A percentile compares a stretch with the other conserved stretches of the same genome.
Conservation (phyloP, 805 yeast genomes). For the Candida glaebosa region DNA sequence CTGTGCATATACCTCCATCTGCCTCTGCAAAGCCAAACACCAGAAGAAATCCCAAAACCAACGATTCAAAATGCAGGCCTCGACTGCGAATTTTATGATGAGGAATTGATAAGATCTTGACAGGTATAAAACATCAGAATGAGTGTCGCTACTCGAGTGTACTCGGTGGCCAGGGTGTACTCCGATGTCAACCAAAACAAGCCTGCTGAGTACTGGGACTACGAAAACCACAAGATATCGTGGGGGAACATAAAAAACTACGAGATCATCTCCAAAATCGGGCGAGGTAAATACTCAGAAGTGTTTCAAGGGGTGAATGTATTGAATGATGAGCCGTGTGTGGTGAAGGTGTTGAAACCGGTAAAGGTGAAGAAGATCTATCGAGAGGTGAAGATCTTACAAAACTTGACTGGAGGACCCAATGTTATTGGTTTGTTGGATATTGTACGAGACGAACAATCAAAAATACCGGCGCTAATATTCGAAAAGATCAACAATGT, state of each 20-base stretch:
- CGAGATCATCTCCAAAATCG: slow-evolving; percentile 80
- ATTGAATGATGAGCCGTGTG: slow-evolving; percentile 58
- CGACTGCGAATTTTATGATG: neutral
- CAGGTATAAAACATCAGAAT: slow-evolving; percentile 9
- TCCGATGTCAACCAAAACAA: slow-evolving; percentile 67
- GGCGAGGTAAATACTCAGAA: slow-evolving; percentile 94
- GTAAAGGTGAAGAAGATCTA: slow-evolving; percentile 89
- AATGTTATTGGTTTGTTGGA: slow-evolving; percentile 76
- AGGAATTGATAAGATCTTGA: neutral
- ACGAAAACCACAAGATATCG: slow-evolving; percentile 53
- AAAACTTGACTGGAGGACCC: slow-evolving; percentile 81
- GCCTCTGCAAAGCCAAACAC: neutral
- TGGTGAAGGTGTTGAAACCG: slow-evolving; percentile 88
- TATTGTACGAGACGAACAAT: slow-evolving; percentile 74
- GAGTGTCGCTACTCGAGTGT: slow-evolving; percentile 27
- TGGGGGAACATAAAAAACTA: slow-evolving; percentile 49
- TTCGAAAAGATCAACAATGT: slow-evolving; percentile 82
- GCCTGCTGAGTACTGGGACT: slow-evolving; percentile 82
- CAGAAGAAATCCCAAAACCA: neutral
- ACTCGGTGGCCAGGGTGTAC: slow-evolving; percentile 52
- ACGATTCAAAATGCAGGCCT: no score
- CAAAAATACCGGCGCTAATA: slow-evolving; percentile 81
- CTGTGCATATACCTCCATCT: neutral
- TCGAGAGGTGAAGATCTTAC: slow-evolving; percentile 83
- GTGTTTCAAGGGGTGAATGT: slow-evolving; percentile 83